Evolutionary conservation across 768 basidiomycete species (phyloP), one percentile per base, ranked within the genome.

Genomic region (Paxillus ammoniavirescens): DNA sequence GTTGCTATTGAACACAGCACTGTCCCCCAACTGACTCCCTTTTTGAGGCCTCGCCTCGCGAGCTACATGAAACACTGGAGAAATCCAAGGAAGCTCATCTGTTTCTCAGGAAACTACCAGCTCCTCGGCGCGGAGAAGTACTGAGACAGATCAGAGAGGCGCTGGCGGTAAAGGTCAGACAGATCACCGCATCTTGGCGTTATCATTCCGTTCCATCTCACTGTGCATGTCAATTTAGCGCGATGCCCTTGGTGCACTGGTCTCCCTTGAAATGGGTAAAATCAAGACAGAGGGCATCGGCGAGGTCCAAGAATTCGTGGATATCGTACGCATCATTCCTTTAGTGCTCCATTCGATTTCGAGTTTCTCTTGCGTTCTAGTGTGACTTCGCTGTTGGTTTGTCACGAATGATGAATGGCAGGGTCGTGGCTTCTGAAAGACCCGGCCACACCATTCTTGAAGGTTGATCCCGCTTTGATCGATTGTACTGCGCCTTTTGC

Each of bases 351-450:
- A 31, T 33, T 7, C 30, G 28, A 49, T 36, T 17, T 53, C 60
- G 33, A 66, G 41, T 47, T 47, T 49, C 4, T 55, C 47, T 30
- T 30, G 41, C 33, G 45, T 40, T 37, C 31, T 50, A 95, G 93
- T 95, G 93, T 60, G 94, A 97, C 70, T 96, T 93, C 71, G 94
- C 83, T n/a, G 84, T 92, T 17, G 94, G 94, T 13, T 74, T 97
- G 40, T 95, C 93, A 14, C 81, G 93, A 60, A 93, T 92, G 84
- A 95, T 96, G 90, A 92, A 92, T 57, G 94, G 94, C 33, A 80
- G 85, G 49, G 82, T 96, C 12, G 78, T 97, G 53, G 84, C 88
- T 35, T 94, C 92, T 50, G 94, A 97, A 70, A 79, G 94, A 59
- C 87, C 89, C 15, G 93, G 92, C 8, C 94, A 97, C 66, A 83